Conservation (phyloP, 306 rosid genomes). For the Hippophae gyantsensis region DNA sequence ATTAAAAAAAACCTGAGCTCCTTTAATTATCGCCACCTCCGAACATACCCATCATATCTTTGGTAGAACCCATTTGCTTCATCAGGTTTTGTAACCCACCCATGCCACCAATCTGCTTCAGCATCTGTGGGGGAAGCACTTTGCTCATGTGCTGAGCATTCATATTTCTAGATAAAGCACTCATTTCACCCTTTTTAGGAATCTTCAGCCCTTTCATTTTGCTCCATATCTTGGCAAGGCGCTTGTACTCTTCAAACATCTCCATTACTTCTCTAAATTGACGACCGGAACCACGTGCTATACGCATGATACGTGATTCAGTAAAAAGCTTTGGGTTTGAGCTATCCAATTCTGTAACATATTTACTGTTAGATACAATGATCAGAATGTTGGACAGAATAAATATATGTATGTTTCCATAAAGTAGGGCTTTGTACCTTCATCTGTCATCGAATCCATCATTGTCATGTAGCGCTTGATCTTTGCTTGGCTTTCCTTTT, state of each 20-base stretch:
- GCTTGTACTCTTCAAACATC: slow-evolving; percentile 84
- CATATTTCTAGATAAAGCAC: slow-evolving; percentile 61
- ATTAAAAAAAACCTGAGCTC: slow-evolving; percentile 3
- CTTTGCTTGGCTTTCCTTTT: slow-evolving; percentile 86
- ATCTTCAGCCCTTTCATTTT: slow-evolving; percentile 58
- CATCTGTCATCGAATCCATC: slow-evolving; percentile 98
- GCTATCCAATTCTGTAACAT: slow-evolving; percentile 72
- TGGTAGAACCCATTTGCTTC: slow-evolving; percentile 71
- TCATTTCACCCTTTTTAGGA: slow-evolving; percentile 76
- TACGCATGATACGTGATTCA: slow-evolving; percentile 70
- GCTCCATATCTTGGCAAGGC: slow-evolving; percentile 73
- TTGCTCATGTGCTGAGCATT: slow-evolving; percentile 82
- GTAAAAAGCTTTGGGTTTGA: slow-evolving; percentile 64
- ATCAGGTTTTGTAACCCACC: slow-evolving; percentile 79
- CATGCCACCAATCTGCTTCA: slow-evolving; percentile 83
- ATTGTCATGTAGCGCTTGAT: slow-evolving; percentile 89
- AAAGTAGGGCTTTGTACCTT: slow-evolving; percentile 33
- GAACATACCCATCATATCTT: slow-evolving; percentile 86
- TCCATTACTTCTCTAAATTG: slow-evolving; percentile 57
- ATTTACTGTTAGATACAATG: slow-evolving; percentile 4
- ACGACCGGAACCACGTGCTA: slow-evolving; percentile 79
- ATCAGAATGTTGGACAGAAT: not conserved
- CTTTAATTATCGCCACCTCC: slow-evolving; percentile 61
- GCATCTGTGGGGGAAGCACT: slow-evolving; percentile 76
- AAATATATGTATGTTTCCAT: not conserved